A percentile compares a stretch with the other conserved stretches of the same genome.
These are phyloP conservation scores for Closterium sp. DNA, from an alignment of 139 green algal species.

Conservation along the genomic window DNA sequence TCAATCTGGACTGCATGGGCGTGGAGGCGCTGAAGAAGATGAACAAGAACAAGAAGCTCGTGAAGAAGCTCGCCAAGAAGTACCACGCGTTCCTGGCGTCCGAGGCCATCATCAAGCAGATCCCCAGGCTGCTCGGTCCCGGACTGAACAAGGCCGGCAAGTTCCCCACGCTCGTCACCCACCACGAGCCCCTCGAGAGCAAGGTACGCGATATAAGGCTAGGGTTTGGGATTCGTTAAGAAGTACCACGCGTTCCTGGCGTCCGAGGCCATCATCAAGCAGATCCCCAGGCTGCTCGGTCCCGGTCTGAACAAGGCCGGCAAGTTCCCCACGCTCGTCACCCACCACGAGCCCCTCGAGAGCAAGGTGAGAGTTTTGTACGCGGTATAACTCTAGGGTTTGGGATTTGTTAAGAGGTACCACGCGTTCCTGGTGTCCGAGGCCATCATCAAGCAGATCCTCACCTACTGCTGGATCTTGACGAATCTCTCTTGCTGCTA, in stretches of 20 bases:
- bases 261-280: constrained; percentile 98
- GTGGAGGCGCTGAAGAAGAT: constrained; percentile 99
- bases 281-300: constrained; percentile 95
- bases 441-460: constrained; percentile 99
- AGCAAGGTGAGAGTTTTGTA: constrained; percentile 62
- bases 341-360: constrained; percentile 78
- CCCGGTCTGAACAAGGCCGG: constrained; percentile 99
- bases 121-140: constrained; percentile 94
- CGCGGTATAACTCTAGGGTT: too few relatives aligned
- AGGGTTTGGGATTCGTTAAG: constrained; percentile 24
- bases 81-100: constrained; percentile 87
- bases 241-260: constrained; percentile 61
- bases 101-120: constrained; percentile 99
- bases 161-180: constrained; percentile 91
- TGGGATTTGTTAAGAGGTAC: too few relatives aligned
- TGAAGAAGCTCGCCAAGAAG: constrained; percentile 97
- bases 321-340: too few relatives aligned
- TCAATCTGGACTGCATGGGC: constrained; percentile 85
- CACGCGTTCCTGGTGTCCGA: constrained; percentile 98
- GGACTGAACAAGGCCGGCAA: constrained; percentile 99
- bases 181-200: constrained; percentile 76
- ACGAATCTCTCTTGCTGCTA: too few relatives aligned
- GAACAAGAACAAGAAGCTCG: constrained; percentile 99
- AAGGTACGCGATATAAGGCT: constrained; percentile 59
- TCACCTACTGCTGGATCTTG: too few relatives aligned